Percentiles rank a stretch among this genome's conserved stretches.
Evolutionary conservation across 345 rosid species (phyloP).

Genomic region (Eucalyptus erythrocorys): DNA sequence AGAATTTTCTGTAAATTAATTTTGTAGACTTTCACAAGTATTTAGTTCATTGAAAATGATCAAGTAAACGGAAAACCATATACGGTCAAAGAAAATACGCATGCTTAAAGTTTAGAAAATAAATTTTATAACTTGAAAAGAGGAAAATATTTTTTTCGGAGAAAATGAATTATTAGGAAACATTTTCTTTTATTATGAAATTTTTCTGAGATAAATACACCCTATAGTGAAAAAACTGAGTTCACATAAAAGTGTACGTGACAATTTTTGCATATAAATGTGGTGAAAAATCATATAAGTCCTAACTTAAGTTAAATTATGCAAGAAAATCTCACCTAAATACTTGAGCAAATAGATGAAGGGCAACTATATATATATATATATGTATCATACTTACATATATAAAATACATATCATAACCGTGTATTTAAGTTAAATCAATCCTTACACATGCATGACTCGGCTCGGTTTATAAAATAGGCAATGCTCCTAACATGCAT

Average conservation of each 20-base stretch:
- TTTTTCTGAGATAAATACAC: background rate
- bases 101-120: too few relatives aligned
- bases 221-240: background rate
- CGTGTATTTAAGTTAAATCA: background rate
- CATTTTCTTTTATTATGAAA: background rate
- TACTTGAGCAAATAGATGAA: background rate
- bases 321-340: background rate
- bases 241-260: background rate
- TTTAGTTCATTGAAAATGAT: background rate
- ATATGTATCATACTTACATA: too few relatives aligned
- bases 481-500: background rate
- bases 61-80: too few relatives aligned
- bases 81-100: background rate
- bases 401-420: background rate
- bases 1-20: too few relatives aligned
- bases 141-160: too few relatives aligned
- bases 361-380: background rate
- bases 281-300: background rate
- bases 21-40: background rate
- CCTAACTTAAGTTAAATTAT: background rate
- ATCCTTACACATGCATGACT: background rate
- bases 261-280: background rate
- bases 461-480: background rate
- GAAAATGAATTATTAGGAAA: rapidly evolving
- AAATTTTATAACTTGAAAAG: background rate